Conservation (phyloP, 805 yeast genomes). For the Hanseniaspora valbyensis region DNA sequence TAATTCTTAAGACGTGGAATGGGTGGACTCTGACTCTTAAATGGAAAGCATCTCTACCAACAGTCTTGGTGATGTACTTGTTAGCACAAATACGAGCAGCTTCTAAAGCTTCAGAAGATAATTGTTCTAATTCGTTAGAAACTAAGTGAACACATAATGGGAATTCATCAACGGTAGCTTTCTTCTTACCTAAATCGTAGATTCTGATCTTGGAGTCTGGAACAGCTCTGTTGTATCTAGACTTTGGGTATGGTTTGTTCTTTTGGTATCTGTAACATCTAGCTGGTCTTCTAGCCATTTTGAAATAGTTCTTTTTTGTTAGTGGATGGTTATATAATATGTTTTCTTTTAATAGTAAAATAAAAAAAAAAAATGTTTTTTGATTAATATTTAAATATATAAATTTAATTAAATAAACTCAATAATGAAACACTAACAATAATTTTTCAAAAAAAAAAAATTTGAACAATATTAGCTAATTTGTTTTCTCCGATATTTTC, state of each 20-base stretch:
- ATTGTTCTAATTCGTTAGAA: constrained; percentile 98
- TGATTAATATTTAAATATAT: too few species aligned
- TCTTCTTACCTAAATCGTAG: constrained; percentile 99
- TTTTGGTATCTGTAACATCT: constrained; percentile 99
- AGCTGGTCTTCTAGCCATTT: constrained; percentile 99
- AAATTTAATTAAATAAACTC: too few species aligned
- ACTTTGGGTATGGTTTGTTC: constrained; percentile 99
- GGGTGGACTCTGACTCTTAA: constrained; percentile 99
- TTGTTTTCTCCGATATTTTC: background rate
- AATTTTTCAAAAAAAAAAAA: background rate
- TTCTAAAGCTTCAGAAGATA: constrained; percentile 98
- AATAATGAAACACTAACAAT: background rate
- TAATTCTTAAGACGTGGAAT: constrained; percentile 99
- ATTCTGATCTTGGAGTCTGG: constrained; percentile 99
- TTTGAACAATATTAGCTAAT: background rate
- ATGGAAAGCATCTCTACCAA: constrained; percentile 99
- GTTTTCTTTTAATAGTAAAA: background rate
- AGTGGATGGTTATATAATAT: constrained; percentile 5
- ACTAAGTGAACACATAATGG: constrained; percentile 99
- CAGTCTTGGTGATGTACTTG: constrained; percentile 95
- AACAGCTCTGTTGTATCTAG: constrained; percentile 99
- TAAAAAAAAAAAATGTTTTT: background rate
- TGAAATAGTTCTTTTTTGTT: constrained; percentile 32
- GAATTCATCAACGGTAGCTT: constrained; percentile 98
- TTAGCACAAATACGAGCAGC: constrained; percentile 99